phyloP scores from a whole-genome alignment of 306 rosid genomes.

The Hippophae rhamnoides region DNA sequence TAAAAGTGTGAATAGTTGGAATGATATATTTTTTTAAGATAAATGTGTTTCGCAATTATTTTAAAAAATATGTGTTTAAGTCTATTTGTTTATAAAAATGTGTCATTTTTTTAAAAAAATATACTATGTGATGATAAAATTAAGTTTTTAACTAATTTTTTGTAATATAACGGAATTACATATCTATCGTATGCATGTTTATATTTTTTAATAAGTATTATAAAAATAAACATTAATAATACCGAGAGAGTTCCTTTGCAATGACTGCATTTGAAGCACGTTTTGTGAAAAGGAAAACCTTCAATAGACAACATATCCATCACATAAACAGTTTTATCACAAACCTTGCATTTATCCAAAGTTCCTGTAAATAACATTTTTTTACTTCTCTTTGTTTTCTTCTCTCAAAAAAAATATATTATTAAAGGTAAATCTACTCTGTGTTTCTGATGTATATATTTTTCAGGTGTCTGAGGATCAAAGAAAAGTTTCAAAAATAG shows the following conservation, averaged over 20 bases:
- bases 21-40: too few relatives aligned
- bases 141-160: too few relatives aligned
- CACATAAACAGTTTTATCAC: slow-evolving; percentile 92
- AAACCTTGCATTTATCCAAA: slow-evolving; percentile 84
- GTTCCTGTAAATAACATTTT: slow-evolving; percentile 94
- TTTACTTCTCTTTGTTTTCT: background rate
- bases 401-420: slow-evolving; percentile 3
- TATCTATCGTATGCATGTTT: too few relatives aligned
- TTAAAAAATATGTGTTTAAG: too few relatives aligned
- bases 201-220: too few relatives aligned
- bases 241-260: slow-evolving; percentile 97
- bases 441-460: slow-evolving; percentile 3
- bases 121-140: too few relatives aligned
- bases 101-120: too few relatives aligned
- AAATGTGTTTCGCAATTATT: too few relatives aligned
- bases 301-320: slow-evolving; percentile 87
- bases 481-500: slow-evolving; percentile 8
- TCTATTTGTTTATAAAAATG: too few relatives aligned
- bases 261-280: slow-evolving; percentile 94
- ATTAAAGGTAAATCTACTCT: background rate
- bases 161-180: too few relatives aligned
- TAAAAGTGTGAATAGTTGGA: too few relatives aligned
- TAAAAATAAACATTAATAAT: background rate
- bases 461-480: slow-evolving; percentile 42
- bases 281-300: slow-evolving; percentile 70